These are phyloP conservation scores for Lycium barbarum DNA, from an alignment of 257 asterid genomes.

Conservation along the genomic window DNA sequence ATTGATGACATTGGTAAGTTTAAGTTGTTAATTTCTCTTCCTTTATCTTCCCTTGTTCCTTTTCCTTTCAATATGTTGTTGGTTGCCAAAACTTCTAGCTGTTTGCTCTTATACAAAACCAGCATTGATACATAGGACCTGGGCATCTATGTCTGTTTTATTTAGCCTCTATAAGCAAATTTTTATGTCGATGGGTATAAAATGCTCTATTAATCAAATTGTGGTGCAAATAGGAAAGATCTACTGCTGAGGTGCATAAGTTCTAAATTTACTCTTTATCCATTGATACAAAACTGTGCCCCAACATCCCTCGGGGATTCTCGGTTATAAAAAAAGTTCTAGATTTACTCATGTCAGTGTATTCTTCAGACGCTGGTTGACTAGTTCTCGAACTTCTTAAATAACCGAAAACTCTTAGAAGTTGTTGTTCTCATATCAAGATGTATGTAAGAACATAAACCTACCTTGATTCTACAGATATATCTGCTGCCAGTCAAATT, in stretches of 20 bases:
- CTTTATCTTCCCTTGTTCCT: conserved; percentile 7
- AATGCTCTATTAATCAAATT: not conserved
- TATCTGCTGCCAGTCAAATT: conserved; percentile 63
- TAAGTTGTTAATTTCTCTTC: conserved; percentile 34
- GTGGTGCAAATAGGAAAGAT: not conserved
- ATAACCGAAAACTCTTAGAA: not conserved
- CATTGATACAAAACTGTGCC: not conserved
- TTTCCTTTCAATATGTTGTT: not conserved
- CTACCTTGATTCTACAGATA: conserved; percentile 59
- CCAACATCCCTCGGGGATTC: not conserved
- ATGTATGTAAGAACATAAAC: conserved; percentile 11
- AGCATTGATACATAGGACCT: not conserved
- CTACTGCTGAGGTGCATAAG: not conserved
- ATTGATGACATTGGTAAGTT: conserved; percentile 81
- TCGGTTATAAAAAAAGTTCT: not conserved
- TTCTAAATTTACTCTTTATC: conserved; percentile 2
- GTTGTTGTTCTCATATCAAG: not conserved
- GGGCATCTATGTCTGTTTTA: not conserved
- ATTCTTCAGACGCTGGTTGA: not conserved
- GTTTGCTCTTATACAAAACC: not conserved
- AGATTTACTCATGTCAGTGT: not conserved
- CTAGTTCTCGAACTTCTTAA: not conserved
- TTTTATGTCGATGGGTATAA: not conserved
- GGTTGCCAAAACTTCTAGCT: not conserved
- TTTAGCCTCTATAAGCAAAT: not conserved